Evolutionary conservation across 768 basidiomycete species (phyloP), one percentile per base, ranked within the genome.

Genomic region (Mycena vulgaris): DNA sequence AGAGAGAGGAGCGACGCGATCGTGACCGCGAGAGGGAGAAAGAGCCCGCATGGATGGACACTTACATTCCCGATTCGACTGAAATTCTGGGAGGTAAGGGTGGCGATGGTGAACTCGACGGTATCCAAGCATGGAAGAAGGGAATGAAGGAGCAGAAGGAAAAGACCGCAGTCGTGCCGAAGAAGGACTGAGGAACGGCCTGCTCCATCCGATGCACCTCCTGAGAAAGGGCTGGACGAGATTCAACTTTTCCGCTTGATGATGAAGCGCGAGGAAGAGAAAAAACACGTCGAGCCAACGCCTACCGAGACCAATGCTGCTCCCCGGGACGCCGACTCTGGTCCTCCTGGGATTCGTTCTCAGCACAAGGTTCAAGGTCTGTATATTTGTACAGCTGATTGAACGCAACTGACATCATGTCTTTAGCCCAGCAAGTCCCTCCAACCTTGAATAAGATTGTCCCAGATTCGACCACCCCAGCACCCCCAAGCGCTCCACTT

Each of bases 31-130:
- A 90, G 73, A 89, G 89, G 74, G 95, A 96, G 83, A 94, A 93
- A 75, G 95, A 95, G 77, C 95, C 94, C 27, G 94, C 94, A 21
- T 96, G 94, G 94, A 96, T 96, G 94, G 95, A 95, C 72, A 90
- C 93, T 23, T 95, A 94, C 77, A 87, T 95, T 69, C 93, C 94
- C 16, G 85, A 82, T 58, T 86, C 85, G 27, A 78, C 89, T 53
- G 92, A 91, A 17, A 90, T 93, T 61, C 83, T 93, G 62, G 92
- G 93, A 21, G 88, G 88, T 10, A 87, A 88, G 68, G 83, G 82
- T 35, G 79, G 81, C 30, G 87, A 88, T 55, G 94, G 92, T 23
- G 92, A 93, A 75, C 82, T 94, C 28, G 94, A 95, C 78, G 89
- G 92, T 39, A 94, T 96, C 35, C 94, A 96, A 75, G 93, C 91